Percentiles rank a stretch among this genome's conserved stretches.
Evolutionary conservation across 345 rosid species (phyloP).

Genomic region (Xanthoceras sorbifolium): DNA sequence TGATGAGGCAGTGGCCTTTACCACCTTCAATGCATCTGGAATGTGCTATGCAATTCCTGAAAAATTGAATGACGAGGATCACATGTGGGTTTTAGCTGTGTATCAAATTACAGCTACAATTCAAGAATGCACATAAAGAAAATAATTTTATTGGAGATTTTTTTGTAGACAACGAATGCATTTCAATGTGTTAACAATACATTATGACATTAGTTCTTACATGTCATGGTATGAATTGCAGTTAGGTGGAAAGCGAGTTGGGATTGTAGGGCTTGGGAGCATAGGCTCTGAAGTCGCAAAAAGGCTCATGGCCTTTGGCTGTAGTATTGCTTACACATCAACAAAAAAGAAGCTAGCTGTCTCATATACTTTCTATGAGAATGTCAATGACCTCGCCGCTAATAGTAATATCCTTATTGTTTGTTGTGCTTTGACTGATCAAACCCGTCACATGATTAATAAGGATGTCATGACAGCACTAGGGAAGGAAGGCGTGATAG

Average conservation of each 20-base stretch:
- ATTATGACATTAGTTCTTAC: neutral
- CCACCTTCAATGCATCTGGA: neutral
- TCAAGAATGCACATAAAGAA: too few species aligned
- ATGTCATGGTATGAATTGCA: constrained; percentile 13
- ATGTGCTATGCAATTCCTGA: neutral
- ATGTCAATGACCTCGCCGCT: constrained; percentile 40
- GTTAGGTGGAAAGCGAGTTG: constrained; percentile 53
- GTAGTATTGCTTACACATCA: constrained; percentile 45
- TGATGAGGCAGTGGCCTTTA: neutral
- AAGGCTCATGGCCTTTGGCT: constrained; percentile 47
- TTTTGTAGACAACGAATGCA: neutral
- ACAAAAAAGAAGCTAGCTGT: constrained; percentile 33
- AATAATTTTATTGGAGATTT: neutral
- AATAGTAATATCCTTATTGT: constrained; percentile 45
- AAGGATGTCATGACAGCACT: constrained; percentile 45
- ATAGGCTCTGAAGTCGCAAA: constrained; percentile 46
- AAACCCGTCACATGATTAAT: constrained; percentile 50
- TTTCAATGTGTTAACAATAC: neutral
- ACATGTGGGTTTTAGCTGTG: neutral
- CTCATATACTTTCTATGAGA: constrained; percentile 33
- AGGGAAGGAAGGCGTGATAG: constrained; percentile 48
- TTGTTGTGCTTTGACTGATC: constrained; percentile 48
- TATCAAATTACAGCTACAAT: too few species aligned
- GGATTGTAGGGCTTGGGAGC: constrained; percentile 56
- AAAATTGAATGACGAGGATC: neutral